Conservation (phyloP, 331 rosid species). For the Pyracantha coccinea region DNA sequence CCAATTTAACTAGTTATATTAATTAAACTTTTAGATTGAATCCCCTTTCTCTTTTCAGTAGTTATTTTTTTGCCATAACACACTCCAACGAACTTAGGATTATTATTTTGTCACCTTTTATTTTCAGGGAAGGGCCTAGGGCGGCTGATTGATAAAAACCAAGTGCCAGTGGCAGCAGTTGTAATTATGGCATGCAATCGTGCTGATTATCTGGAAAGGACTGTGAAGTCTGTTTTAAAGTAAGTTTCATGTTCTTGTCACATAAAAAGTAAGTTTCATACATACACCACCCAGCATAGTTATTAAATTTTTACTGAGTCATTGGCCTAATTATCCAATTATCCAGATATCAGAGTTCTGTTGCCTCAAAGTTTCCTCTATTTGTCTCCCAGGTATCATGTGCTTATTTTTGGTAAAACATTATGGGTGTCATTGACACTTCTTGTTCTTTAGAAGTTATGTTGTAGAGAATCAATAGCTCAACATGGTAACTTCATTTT, state of each 20-base stretch:
- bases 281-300: not conserved
- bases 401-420: slow-evolving; percentile 9
- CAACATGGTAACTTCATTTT: slow-evolving; percentile 6
- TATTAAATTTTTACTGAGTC: slow-evolving; percentile 16
- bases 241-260: slow-evolving; percentile 22
- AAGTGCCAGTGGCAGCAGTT: slow-evolving; percentile 97
- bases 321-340: slow-evolving; percentile 21
- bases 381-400: slow-evolving; percentile 89
- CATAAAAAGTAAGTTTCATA: slow-evolving; percentile 33
- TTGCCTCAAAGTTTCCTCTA: slow-evolving; percentile 75
- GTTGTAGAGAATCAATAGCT: slow-evolving; percentile 6
- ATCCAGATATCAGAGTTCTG: slow-evolving; percentile 59
- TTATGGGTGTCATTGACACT: not conserved
- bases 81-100: slow-evolving; percentile 25
- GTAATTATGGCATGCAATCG: slow-evolving; percentile 98
- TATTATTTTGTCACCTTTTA: slow-evolving; percentile 9
- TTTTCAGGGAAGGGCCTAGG: slow-evolving; percentile 59
- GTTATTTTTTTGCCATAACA: not conserved
- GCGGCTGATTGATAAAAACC: slow-evolving; percentile 57
- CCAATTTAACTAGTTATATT: not conserved
- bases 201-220: slow-evolving; percentile 89
- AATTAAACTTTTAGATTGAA: not conserved
- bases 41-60: not conserved
- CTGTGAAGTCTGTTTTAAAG: slow-evolving; percentile 70
- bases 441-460: slow-evolving; percentile 17